Conservation (phyloP, 495 filamentous ascomycete species). For the Podospora didyma region DNA sequence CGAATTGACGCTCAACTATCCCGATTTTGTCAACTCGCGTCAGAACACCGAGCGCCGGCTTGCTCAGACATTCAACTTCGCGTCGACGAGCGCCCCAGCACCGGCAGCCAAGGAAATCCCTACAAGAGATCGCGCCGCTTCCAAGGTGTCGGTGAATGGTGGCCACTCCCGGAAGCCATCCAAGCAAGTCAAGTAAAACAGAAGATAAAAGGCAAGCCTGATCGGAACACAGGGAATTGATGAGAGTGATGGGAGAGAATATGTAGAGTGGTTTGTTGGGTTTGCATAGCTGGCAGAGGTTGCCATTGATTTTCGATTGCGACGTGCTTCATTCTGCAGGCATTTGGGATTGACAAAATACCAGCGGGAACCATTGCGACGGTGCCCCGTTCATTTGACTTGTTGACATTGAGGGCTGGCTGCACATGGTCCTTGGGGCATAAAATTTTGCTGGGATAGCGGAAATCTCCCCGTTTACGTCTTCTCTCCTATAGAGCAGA, state of each 20-base stretch:
- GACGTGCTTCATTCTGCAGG: conserved; percentile 3
- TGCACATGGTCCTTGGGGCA: neutral
- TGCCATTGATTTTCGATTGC: neutral
- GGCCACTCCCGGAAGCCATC: conserved; percentile 31
- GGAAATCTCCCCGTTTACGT: neutral
- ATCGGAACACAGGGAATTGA: neutral
- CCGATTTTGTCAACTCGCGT: conserved; percentile 94
- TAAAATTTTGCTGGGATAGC: neutral
- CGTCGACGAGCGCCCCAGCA: conserved; percentile 1
- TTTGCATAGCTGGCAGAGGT: neutral
- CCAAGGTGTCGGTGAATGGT: conserved; percentile 25
- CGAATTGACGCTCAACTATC: conserved; percentile 97
- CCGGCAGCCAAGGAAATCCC: conserved; percentile 28
- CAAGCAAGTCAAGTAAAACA: conserved; percentile 14
- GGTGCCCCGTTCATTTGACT: neutral
- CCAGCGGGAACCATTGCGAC: neutral
- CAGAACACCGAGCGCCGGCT: conserved; percentile 86
- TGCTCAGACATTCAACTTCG: conserved; percentile 56
- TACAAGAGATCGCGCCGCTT: conserved; percentile 28
- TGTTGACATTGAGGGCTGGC: neutral
- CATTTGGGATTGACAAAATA: conserved; percentile 7
- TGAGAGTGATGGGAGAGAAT: neutral
- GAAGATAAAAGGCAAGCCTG: neutral
- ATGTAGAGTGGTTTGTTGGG: neutral
- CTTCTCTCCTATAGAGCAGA: neutral